A percentile compares a stretch with the other conserved stretches of the same genome.
Evolutionary conservation across 352 stramenopile genomes (phyloP).

Genomic region (Albugo laibachii): DNA sequence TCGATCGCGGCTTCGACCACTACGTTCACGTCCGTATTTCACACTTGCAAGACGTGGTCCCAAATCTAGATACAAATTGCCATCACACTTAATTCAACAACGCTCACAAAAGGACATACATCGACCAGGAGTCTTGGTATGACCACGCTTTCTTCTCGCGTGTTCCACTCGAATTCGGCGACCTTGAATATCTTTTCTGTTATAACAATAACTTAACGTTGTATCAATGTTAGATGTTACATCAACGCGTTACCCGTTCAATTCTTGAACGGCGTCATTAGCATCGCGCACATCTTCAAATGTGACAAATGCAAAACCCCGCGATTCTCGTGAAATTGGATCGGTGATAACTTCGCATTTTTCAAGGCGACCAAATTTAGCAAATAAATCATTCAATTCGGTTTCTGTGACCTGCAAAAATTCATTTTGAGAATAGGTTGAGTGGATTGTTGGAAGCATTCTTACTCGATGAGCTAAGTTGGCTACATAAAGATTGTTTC

Average conservation of each 20-base stretch:
- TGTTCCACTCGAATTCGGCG: slow-evolving; percentile 58
- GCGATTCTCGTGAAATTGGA: slow-evolving; percentile 49
- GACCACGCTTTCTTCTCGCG: slow-evolving; percentile 54
- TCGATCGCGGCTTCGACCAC: slow-evolving; percentile 7
- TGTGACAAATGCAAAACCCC: slow-evolving; percentile 58
- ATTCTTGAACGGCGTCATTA: slow-evolving; percentile 52
- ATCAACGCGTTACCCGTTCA: slow-evolving; percentile 31
- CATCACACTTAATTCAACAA: neutral
- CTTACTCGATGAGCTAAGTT: slow-evolving; percentile 32
- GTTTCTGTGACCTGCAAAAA: slow-evolving; percentile 6
- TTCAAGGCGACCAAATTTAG: slow-evolving; percentile 45
- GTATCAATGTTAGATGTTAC: neutral
- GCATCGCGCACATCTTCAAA: slow-evolving; percentile 60
- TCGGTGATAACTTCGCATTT: slow-evolving; percentile 72
- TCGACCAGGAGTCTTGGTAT: slow-evolving; percentile 69
- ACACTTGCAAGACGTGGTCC: slow-evolving; percentile 44
- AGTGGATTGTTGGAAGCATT: neutral
- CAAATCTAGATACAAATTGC: slow-evolving; percentile 20
- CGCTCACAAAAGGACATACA: slow-evolving; percentile 18
- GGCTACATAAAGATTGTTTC: slow-evolving; percentile 70
- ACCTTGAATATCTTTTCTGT: slow-evolving; percentile 53
- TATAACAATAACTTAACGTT: neutral
- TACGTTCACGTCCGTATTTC: slow-evolving; percentile 28
- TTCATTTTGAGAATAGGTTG: neutral
- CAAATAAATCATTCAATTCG: slow-evolving; percentile 50